Base-by-base conservation (phyloP, 192 early-diverging fungal species). In the Backusella sp. region DNA sequence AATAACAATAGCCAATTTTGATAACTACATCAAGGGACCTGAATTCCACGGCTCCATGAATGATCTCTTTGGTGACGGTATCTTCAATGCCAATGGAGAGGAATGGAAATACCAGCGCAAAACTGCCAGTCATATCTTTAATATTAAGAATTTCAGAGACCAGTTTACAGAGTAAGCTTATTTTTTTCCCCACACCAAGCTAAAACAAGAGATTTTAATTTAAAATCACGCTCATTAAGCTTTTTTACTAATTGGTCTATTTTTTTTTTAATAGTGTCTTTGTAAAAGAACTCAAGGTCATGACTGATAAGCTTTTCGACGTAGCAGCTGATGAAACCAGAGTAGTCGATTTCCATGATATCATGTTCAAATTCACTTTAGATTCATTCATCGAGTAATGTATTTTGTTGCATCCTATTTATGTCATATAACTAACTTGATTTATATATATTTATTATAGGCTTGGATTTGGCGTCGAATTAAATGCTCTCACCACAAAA, bases 51-150 rank as follows among this genome's bases (percentile, higher is more conserved):
- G 65, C 6, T 80, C 78, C 36, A 82, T 86, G 52, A 79, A 85
- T 28, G 85, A 87, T 56, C 75, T 92, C 28, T 80, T 93, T 32
- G 92, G 92, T 6, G 73, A 86, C 53, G 92, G 92, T 34, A 93
- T 93, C 75, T 93, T 93, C 75, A 91, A 89, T 79, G 81, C 86
- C 2, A 92, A 94, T 70, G 92, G 92, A 21, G 87, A 90, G 1
- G 72, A 75, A 7, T 94, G 92, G 91, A 83, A 83, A 30, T 76
- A 74, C 2, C 90, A 91, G 26, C 82, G 91, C 32, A 92, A 94
- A 68, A 79, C 83, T 6, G 81, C 81, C 4, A 53, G 62, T 41
- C 81, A 79, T 52, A 73, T 82, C n/a, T 82, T 82, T 42, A 82
- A 79, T 14, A 75, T 82, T 35, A 82, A 79, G 42, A 82, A 82